Evolutionary conservation across 306 rosid genomes (phyloP).

Genomic region (Hippophae tibetana): DNA sequence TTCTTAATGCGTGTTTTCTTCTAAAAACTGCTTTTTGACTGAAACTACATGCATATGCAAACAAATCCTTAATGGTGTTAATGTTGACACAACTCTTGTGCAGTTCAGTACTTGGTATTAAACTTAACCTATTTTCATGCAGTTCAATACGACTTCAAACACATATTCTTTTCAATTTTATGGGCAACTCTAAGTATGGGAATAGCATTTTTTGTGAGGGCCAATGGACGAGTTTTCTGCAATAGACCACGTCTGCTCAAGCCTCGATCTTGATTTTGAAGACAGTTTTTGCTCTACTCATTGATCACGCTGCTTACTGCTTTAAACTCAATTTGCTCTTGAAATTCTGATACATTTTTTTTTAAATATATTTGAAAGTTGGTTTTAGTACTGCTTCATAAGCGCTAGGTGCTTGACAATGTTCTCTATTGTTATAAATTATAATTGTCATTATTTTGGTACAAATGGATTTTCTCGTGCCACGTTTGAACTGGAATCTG

Average conservation of each 20-base stretch:
- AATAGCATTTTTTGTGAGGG: conserved; percentile 74
- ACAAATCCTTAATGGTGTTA: neutral
- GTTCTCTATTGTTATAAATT: conserved; percentile 12
- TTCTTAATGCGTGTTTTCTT: neutral
- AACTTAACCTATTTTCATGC: conserved; percentile 23
- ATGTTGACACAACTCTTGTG: neutral
- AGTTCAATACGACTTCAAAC: conserved; percentile 69
- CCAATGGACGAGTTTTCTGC: conserved; percentile 88
- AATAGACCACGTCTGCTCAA: conserved; percentile 86
- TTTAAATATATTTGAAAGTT: conserved; percentile 18
- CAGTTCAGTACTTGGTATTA: neutral
- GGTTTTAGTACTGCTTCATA: conserved; percentile 9
- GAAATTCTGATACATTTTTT: conserved; percentile 18
- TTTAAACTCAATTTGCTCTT: conserved; percentile 25
- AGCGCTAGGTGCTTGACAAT: neutral
- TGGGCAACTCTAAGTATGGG: conserved; percentile 81
- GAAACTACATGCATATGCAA: neutral
- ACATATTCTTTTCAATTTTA: conserved; percentile 67
- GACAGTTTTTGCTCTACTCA: conserved; percentile 13
- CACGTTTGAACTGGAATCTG: conserved; percentile 3
- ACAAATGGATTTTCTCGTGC: neutral
- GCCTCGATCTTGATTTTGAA: conserved; percentile 37
- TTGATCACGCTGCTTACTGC: conserved; percentile 17
- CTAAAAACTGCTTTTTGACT: neutral
- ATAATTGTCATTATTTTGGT: conserved; percentile 9